These are phyloP conservation scores for Pseudopyricularia cyperi DNA, from an alignment of 2,329 filamentous ascomycete species.

Conservation along the genomic window DNA sequence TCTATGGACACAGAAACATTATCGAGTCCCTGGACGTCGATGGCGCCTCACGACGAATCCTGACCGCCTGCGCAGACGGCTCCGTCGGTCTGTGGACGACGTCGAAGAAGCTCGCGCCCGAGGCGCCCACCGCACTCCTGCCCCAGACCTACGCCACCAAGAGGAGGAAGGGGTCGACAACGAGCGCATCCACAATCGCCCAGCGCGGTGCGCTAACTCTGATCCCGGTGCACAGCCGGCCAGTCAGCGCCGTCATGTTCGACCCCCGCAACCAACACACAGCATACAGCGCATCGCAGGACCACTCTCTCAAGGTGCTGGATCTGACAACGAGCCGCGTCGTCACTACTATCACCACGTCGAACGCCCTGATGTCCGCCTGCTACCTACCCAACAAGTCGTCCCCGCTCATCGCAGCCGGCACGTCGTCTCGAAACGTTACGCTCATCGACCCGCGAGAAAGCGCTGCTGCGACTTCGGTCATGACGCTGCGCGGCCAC, in stretches of 20 bases:
- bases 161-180: slow-evolving; percentile 53
- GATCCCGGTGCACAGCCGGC: slow-evolving; percentile 56
- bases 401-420: slow-evolving; percentile 47
- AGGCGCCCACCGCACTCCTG: slow-evolving; percentile 56
- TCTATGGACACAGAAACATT: slow-evolving; percentile 31
- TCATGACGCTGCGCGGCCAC: slow-evolving; percentile 87
- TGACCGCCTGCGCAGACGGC: slow-evolving; percentile 77
- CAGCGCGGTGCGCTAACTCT: slow-evolving; percentile 71
- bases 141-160: slow-evolving; percentile 59
- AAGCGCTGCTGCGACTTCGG: slow-evolving; percentile 61
- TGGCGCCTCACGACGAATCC: slow-evolving; percentile 58
- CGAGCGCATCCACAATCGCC: slow-evolving; percentile 30
- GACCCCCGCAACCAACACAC: slow-evolving; percentile 67
- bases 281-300: slow-evolving; percentile 81
- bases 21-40: slow-evolving; percentile 62
- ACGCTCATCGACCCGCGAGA: slow-evolving; percentile 70
- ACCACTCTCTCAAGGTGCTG: slow-evolving; percentile 83
- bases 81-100: slow-evolving; percentile 81
- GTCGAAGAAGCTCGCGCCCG: slow-evolving; percentile 61
- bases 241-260: slow-evolving; percentile 72
- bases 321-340: slow-evolving; percentile 71
- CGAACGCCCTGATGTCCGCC: slow-evolving; percentile 71
- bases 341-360: slow-evolving; percentile 72
- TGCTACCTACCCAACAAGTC: slow-evolving; percentile 56
- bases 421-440: slow-evolving; percentile 75